Evolutionary conservation across 2,329 filamentous ascomycete genomes (phyloP).

Genomic region (Ophiognomonia clavigignenti-juglandacearum): DNA sequence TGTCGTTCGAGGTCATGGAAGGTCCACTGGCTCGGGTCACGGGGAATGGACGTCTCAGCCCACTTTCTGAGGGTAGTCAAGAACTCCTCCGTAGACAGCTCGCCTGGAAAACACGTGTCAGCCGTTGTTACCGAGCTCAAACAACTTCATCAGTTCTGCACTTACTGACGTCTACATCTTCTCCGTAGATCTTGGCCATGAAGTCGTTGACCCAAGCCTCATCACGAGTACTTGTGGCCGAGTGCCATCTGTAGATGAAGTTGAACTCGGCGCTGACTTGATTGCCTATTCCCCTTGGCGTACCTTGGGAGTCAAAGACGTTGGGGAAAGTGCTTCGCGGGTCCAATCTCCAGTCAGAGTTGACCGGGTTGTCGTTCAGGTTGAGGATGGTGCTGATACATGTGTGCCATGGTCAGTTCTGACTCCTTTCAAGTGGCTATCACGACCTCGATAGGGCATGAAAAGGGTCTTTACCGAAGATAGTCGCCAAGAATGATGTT

Average conservation of each 20-base stretch:
- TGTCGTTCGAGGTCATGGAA: slow-evolving; percentile 44
- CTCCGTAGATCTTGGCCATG: slow-evolving; percentile 32
- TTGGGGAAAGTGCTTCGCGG: slow-evolving; percentile 42
- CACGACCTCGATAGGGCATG: too few relatives aligned
- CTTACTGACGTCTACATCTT: slow-evolving; percentile 2
- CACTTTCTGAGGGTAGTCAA: slow-evolving; percentile 26
- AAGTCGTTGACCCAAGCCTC: slow-evolving; percentile 57
- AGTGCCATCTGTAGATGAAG: slow-evolving; percentile 62
- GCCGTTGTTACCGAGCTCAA: slow-evolving; percentile 25
- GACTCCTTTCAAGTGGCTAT: too few relatives aligned
- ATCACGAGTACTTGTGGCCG: slow-evolving; percentile 54
- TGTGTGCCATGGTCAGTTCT: not conserved
- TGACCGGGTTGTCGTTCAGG: slow-evolving; percentile 43
- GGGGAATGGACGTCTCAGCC: slow-evolving; percentile 31
- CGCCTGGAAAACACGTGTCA: slow-evolving; percentile 23
- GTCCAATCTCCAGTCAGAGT: slow-evolving; percentile 58
- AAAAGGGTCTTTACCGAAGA: slow-evolving; percentile 34
- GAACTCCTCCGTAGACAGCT: slow-evolving; percentile 3
- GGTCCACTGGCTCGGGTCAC: slow-evolving; percentile 40
- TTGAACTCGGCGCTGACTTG: slow-evolving; percentile 67
- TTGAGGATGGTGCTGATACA: slow-evolving; percentile 45
- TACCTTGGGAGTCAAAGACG: slow-evolving; percentile 37
- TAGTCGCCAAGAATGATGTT: slow-evolving; percentile 57
- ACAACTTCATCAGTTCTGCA: not conserved
- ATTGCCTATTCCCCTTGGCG: slow-evolving; percentile 56